phyloP scores from a whole-genome alignment of 305 asterid species.

The Fraxinus floribunda region DNA sequence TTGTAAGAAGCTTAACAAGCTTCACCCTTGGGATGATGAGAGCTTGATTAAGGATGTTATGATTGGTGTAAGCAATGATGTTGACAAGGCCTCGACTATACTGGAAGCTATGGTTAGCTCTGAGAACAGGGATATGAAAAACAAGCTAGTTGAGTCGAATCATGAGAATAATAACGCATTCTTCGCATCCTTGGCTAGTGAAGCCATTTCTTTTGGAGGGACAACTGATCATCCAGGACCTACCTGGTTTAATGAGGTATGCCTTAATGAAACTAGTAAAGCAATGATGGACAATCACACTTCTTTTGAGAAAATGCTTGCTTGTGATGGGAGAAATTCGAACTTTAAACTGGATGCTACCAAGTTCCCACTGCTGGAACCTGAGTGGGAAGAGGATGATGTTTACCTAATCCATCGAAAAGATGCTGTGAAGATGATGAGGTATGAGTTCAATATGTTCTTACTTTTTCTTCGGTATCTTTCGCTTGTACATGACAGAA shows the following conservation, averaged over 20 bases:
- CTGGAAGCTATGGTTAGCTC: slow-evolving; percentile 48
- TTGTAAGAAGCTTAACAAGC: slow-evolving; percentile 41
- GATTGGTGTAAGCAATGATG: slow-evolving; percentile 53
- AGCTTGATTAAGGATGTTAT: slow-evolving; percentile 72
- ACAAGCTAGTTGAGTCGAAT: slow-evolving; percentile 12
- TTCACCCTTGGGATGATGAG: slow-evolving; percentile 66
- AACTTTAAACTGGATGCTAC: slow-evolving; percentile 24
- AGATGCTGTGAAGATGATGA: slow-evolving; percentile 66
- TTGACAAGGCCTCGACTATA: slow-evolving; percentile 46
- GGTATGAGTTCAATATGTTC: slow-evolving; percentile 38
- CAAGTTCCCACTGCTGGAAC: slow-evolving; percentile 48
- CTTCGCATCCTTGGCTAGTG: slow-evolving; percentile 19
- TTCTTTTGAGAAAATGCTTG: slow-evolving; percentile 19
- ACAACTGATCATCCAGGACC: slow-evolving; percentile 20
- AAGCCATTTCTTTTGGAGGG: slow-evolving; percentile 22
- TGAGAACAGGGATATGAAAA: slow-evolving; percentile 25
- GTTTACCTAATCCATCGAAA: slow-evolving; percentile 60
- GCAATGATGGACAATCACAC: slow-evolving; percentile 17
- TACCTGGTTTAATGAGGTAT: slow-evolving; percentile 13
- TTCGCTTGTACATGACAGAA: neutral
- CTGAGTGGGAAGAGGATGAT: slow-evolving; percentile 87
- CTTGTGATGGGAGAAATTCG: slow-evolving; percentile 22
- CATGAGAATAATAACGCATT: slow-evolving; percentile 20
- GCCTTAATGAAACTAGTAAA: slow-evolving; percentile 7
- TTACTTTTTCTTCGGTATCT: slow-evolving; percentile 8